A percentile compares a stretch with the other conserved stretches of the same genome.
Evolutionary conservation across 1,284 basidiomycete species (phyloP).

Genomic region (Takashimella koratensis): DNA sequence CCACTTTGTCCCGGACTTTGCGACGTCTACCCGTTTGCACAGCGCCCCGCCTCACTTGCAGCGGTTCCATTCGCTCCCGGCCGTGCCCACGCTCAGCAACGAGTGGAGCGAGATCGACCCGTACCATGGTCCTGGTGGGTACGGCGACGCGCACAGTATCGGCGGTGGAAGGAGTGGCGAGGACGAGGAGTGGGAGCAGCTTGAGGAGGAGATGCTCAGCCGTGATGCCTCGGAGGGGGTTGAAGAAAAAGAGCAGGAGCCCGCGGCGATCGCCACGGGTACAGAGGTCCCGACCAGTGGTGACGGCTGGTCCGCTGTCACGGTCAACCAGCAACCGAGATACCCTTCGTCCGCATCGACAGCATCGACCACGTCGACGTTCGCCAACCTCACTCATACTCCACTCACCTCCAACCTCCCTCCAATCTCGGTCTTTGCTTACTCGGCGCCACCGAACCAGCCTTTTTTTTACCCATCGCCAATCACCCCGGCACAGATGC

Average conservation of each 20-base stretch:
- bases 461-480: not conserved
- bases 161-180: constrained; percentile 11
- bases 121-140: constrained; percentile 11
- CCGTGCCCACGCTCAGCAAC: constrained; percentile 26
- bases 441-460: not conserved
- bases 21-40: constrained; percentile 22
- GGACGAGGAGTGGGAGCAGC: constrained; percentile 26
- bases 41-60: constrained; percentile 38
- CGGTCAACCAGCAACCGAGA: not conserved
- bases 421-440: constrained; percentile 20
- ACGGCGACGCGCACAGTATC: constrained; percentile 11
- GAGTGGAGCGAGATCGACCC: constrained; percentile 19
- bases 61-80: constrained; percentile 41
- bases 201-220: constrained; percentile 23
- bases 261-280: constrained; percentile 1
- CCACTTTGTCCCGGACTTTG: constrained; percentile 7
- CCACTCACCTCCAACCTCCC: constrained; percentile 14
- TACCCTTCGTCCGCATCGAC: constrained; percentile 22
- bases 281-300: not conserved
- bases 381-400: constrained; percentile 16
- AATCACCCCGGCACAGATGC: constrained; percentile 5
- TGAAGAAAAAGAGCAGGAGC: constrained; percentile 5
- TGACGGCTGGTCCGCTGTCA: not conserved
- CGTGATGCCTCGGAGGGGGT: constrained; percentile 20
- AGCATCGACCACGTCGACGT: constrained; percentile 25